Percentiles rank a stretch among this genome's conserved stretches.
phyloP scores from a whole-genome alignment of 768 basidiomycete species.

The Russula earlei region DNA sequence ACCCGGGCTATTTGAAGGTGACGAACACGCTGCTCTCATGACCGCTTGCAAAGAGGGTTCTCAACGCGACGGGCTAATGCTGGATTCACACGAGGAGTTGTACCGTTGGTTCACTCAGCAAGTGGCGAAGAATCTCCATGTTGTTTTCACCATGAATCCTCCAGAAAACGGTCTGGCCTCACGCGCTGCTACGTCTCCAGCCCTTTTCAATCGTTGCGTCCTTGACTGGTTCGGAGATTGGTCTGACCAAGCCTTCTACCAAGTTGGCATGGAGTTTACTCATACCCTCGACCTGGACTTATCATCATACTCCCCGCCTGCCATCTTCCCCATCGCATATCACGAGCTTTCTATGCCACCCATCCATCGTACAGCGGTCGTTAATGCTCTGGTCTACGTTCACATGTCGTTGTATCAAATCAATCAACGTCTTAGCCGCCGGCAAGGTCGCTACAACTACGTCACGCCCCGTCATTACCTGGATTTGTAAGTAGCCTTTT shows the following conservation, averaged over 20 bases:
- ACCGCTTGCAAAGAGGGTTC: constrained; percentile 99
- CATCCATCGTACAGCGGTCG: constrained; percentile 78
- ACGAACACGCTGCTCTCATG: constrained; percentile 96
- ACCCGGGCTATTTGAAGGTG: constrained; percentile 99
- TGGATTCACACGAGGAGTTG: constrained; percentile 95
- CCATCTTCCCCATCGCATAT: constrained; percentile 83
- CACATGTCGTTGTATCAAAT: constrained; percentile 84
- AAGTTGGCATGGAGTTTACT: constrained; percentile 97
- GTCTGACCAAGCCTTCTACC: constrained; percentile 97
- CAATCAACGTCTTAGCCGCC: constrained; percentile 79
- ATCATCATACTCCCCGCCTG: constrained; percentile 67
- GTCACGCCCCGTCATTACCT: constrained; percentile 97
- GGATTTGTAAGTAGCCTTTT: constrained; percentile 71
- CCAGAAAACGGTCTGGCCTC: constrained; percentile 93
- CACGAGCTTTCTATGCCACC: constrained; percentile 81
- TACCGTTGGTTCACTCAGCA: constrained; percentile 99
- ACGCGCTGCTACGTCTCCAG: constrained; percentile 93
- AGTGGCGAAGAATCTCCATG: constrained; percentile 95
- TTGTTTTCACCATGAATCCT: constrained; percentile 99
- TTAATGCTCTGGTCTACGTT: constrained; percentile 89
- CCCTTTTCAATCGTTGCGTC: constrained; percentile 97
- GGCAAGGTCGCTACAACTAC: constrained; percentile 94
- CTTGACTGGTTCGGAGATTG: constrained; percentile 99
- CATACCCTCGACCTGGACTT: constrained; percentile 87
- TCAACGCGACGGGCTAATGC: constrained; percentile 96